phyloP scores from a whole-genome alignment of 805 yeast species.

The Starmerella stigmatis region DNA sequence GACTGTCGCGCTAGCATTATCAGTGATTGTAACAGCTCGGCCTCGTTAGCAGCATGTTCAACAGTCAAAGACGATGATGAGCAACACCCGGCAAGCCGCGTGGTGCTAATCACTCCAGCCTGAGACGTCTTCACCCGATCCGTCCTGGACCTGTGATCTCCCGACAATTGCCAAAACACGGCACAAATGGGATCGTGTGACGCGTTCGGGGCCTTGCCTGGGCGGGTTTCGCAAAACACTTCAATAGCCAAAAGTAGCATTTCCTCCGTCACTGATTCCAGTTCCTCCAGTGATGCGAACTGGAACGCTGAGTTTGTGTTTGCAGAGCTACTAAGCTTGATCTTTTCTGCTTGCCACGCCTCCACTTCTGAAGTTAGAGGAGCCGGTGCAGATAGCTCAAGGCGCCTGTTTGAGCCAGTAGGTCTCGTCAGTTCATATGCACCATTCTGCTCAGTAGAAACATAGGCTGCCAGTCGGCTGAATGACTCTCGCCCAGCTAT shows the following conservation, averaged over 20 bases:
- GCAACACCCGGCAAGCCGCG: no score
- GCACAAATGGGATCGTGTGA: slow-evolving; percentile 44
- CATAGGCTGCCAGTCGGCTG: slow-evolving; percentile 1
- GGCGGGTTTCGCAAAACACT: slow-evolving; percentile 49
- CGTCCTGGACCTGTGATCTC: background rate
- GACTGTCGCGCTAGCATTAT: slow-evolving; percentile 44
- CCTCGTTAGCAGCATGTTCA: slow-evolving; percentile 34
- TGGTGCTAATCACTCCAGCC: slow-evolving; percentile 12
- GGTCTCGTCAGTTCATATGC: no score
- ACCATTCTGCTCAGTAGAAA: slow-evolving; percentile 10
- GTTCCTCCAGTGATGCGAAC: slow-evolving; percentile 13
- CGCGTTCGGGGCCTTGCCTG: slow-evolving; percentile 54
- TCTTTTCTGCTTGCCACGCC: slow-evolving; percentile 12
- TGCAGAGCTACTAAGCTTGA: background rate
- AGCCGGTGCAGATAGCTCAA: slow-evolving; percentile 13
- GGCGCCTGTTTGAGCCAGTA: background rate
- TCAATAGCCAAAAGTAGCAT: slow-evolving; percentile 58
- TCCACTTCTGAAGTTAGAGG: slow-evolving; percentile 16
- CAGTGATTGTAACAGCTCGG: slow-evolving; percentile 46
- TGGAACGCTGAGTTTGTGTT: slow-evolving; percentile 2
- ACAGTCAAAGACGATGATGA: slow-evolving; percentile 3
- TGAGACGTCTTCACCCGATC: background rate
- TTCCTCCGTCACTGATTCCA: slow-evolving; percentile 23
- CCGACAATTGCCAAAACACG: slow-evolving; percentile 45
- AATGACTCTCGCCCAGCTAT: background rate